Evolutionary conservation across 768 basidiomycete species (phyloP), one percentile per base, ranked within the genome.

Genomic region (Suillus spraguei): DNA sequence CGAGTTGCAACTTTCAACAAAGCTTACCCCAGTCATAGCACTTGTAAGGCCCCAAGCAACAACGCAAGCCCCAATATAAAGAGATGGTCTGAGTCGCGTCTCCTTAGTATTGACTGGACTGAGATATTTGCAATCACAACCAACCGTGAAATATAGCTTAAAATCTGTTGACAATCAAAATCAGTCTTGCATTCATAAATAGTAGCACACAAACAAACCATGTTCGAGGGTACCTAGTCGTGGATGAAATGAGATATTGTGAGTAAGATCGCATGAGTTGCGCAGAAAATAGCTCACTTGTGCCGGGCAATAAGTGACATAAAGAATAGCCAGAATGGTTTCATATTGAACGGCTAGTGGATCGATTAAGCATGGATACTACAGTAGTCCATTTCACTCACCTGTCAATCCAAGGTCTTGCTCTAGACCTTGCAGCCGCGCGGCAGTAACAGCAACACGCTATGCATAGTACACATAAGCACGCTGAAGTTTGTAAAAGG

Each of bases 21-120:
- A 10, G 46, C 59, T 17, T 64, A 87, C 87, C 14, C 88, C 89
- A 22, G 88, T 90, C 53, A 88, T 69, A 4, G 83, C 78, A 59
- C 87, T 88, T 3, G 84, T 86, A 17, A 87, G 58, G 3, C 89
- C 88, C 88, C 89, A 91, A 3, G 81, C 65, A 24, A 86, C 75
- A 14, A 88, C 84, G 62, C 87, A 89, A 28, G 70, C 65, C 2
- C 86, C 84, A 10, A 91, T 88, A 70, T 87, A 89, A 42, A 82
- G 70, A 0, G 87, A 85, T 5, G 89, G 89, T 49, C 87, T 88
- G 60, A 28, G 33, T 20, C 22, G 5, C 41, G 35, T 53, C 41
- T 42, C 32, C 41, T 32, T 58, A n/a, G 44, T 46, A 35, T 14
- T 22, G 24, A 62, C 36, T 36, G 28, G 41, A 28, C 44, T 39